A percentile compares a stretch with the other conserved stretches of the same genome.
phyloP scores from a whole-genome alignment of 306 rosid species.

The Castanospermum australe region DNA sequence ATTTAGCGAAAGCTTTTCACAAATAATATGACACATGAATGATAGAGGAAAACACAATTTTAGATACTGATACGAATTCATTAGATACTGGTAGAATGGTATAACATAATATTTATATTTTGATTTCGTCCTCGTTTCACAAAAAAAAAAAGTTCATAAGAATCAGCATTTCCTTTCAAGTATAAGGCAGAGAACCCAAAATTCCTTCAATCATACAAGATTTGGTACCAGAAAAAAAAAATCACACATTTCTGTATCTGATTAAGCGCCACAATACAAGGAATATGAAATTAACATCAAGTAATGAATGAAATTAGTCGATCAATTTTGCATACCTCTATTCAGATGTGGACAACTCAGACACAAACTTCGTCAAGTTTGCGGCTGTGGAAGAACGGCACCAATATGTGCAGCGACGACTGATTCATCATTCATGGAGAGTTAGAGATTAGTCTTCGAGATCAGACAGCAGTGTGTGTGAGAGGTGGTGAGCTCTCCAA shows the following conservation, averaged over 20 bases:
- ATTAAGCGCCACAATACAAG: neutral
- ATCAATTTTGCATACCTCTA: neutral
- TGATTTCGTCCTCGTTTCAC: too few relatives aligned
- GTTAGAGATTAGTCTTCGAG: constrained; percentile 3
- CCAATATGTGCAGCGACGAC: too few relatives aligned
- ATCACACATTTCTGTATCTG: neutral
- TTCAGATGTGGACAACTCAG: neutral
- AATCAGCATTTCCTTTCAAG: too few relatives aligned
- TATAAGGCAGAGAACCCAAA: neutral
- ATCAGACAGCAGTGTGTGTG: neutral
- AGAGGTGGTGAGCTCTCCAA: neutral
- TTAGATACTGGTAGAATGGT: too few relatives aligned
- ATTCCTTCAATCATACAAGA: neutral
- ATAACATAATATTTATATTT: too few relatives aligned
- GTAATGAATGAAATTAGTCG: neutral
- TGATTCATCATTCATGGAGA: neutral
- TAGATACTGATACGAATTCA: too few relatives aligned
- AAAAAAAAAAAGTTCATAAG: too few relatives aligned
- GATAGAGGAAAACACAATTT: too few relatives aligned
- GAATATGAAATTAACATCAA: neutral
- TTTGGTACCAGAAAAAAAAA: neutral
- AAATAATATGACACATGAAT: too few relatives aligned
- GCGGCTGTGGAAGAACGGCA: neutral
- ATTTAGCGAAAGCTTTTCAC: too few relatives aligned
- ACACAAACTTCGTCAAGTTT: neutral